Evolutionary conservation across 768 basidiomycete genomes (phyloP).

Genomic region (Albatrellus ellisii): DNA sequence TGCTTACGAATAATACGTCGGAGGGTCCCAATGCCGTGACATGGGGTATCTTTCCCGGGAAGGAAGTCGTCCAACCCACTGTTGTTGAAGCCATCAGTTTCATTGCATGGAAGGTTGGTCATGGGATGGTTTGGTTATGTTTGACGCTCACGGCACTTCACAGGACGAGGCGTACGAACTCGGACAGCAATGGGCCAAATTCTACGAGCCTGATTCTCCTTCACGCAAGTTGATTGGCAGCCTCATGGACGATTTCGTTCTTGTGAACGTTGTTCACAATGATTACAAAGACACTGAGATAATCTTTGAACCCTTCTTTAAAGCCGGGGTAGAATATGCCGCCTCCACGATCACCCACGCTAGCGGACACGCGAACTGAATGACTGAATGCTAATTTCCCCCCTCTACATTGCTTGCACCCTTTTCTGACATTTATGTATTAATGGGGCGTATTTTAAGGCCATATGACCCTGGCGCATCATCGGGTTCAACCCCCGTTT

Average conservation of each 20-base stretch:
- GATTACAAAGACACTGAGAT: constrained; percentile 77
- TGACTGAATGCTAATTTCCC: constrained; percentile 10
- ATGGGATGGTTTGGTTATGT: background rate
- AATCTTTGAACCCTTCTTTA: constrained; percentile 81
- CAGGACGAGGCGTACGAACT: constrained; percentile 93
- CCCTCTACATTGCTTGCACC: too few relatives aligned
- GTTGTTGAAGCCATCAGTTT: constrained; percentile 96
- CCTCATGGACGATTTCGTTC: constrained; percentile 69
- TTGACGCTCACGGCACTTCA: background rate
- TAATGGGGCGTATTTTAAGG: constrained; percentile 14
- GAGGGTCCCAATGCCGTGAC: constrained; percentile 98
- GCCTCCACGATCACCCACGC: constrained; percentile 20
- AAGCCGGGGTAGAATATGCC: constrained; percentile 53
- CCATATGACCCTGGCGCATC: constrained; percentile 21
- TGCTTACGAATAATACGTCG: constrained; percentile 88
- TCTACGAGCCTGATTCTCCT: constrained; percentile 69
- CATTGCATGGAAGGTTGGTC: constrained; percentile 90
- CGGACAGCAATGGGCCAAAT: constrained; percentile 79
- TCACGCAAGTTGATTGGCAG: constrained; percentile 64
- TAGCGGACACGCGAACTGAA: constrained; percentile 23
- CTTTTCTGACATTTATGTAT: constrained; percentile 17
- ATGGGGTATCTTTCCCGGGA: constrained; percentile 96
- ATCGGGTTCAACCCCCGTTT: constrained; percentile 90
- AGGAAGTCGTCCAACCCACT: constrained; percentile 92
- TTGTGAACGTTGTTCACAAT: constrained; percentile 96